Evolutionary conservation across 192 early-diverging fungal species (phyloP), one percentile per base, ranked within the genome.

Genomic region (Lunasporangiospora selenospora): DNA sequence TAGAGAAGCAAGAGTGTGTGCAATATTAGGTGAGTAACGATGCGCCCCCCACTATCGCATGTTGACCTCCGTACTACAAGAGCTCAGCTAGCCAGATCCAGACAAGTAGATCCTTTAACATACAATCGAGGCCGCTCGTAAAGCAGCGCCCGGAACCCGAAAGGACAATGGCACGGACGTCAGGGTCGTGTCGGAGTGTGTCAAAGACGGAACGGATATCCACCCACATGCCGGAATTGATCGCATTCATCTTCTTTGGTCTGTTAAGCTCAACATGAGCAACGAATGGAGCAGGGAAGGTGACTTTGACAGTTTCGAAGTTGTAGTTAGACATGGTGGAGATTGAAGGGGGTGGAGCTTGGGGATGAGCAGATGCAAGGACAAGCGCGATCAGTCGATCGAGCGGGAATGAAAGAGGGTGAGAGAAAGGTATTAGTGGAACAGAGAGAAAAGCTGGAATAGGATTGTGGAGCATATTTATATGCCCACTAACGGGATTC

Each of bases 81-180:
- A n/a, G n/a, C n/a, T n/a, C n/a, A n/a, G n/a, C n/a, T n/a, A n/a
- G n/a, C n/a, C n/a, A n/a, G n/a, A n/a, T n/a, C n/a, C n/a, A n/a
- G n/a, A n/a, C n/a, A n/a, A n/a, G n/a, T n/a, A n/a, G n/a, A 21
- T 41, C 33, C 19, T 18, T 2, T n/a, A 46, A 62, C 69, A 77
- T 88, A 87, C 90, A 75, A 57, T 99, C 97, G 23, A 99, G 78
- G 8, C 97, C 97, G 33, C 92, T 89, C n/a, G 92, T 92, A 62
- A 99, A 99, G 62, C 88, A 80, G 32, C 84, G 80, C 26, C 88
- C 88, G 23, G 81, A 78, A 21, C 89, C 92, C 12, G 88, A 88
- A 21, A 98, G 57, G 26, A 99, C 86, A 0, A 96, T 87, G 57
- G 81, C 81, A 30, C 90, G 85, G 45, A 96, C 87, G 24, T 86